Evolutionary conservation across 1,284 basidiomycete genomes (phyloP).

Genomic region (Thecaphora thlaspeos): DNA sequence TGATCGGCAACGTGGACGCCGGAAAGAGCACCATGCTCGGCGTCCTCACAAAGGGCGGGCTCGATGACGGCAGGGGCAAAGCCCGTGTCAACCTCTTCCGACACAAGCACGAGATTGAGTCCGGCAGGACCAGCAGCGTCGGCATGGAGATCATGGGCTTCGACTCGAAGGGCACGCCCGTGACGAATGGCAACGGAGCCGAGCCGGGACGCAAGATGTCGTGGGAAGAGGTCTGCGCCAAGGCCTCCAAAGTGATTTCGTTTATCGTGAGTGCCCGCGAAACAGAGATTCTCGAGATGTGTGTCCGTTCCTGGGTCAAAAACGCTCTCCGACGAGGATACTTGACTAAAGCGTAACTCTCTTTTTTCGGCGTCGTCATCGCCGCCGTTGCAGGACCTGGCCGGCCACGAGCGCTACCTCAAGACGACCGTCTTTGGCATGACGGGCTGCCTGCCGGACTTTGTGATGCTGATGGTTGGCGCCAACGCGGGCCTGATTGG

Average conservation of each 20-base stretch:
- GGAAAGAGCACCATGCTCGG: slow-evolving; percentile 94
- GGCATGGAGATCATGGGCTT: slow-evolving; percentile 79
- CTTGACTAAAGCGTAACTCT: too few relatives aligned
- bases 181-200: slow-evolving; percentile 28
- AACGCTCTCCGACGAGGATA: too few relatives aligned
- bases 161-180: slow-evolving; percentile 39
- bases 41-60: slow-evolving; percentile 69
- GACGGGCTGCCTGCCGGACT: slow-evolving; percentile 90
- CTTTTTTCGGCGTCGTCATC: too few relatives aligned
- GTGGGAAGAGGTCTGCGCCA: slow-evolving; percentile 93
- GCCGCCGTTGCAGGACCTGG: slow-evolving; percentile 35
- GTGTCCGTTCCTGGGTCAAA: too few relatives aligned
- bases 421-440: slow-evolving; percentile 93
- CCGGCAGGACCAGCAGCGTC: slow-evolving; percentile 87
- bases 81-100: slow-evolving; percentile 89
- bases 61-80: slow-evolving; percentile 92
- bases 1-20: slow-evolving; percentile 81
- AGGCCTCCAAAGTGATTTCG: slow-evolving; percentile 87
- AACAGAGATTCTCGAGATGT: too few relatives aligned
- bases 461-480: slow-evolving; percentile 92
- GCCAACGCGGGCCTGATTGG: slow-evolving; percentile 92
- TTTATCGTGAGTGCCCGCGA: slow-evolving; percentile 69
- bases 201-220: slow-evolving; percentile 42
- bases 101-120: slow-evolving; percentile 97
- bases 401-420: slow-evolving; percentile 59